Evolutionary conservation across 2,329 filamentous ascomycete species (phyloP).

Genomic region (Penicillium sp.): DNA sequence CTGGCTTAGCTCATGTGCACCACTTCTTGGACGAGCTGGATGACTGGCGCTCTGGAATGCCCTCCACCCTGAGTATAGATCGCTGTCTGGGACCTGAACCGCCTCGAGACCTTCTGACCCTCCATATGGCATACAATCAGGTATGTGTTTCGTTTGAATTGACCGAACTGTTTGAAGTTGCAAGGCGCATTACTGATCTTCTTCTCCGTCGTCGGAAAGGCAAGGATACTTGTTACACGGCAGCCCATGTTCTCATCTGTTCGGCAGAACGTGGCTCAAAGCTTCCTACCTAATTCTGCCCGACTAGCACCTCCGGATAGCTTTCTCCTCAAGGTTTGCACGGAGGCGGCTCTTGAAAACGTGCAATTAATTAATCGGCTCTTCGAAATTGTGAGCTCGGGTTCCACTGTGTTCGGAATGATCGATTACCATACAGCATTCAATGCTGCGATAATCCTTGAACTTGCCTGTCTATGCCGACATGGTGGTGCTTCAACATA

Average conservation of each 20-base stretch:
- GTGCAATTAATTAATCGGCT: neutral
- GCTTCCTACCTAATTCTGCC: neutral
- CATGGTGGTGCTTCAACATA: too few species aligned
- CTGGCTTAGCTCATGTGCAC: neutral
- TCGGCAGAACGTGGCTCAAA: neutral
- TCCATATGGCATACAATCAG: slow-evolving; percentile 3
- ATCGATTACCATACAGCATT: slow-evolving; percentile 1
- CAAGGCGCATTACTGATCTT: too few species aligned
- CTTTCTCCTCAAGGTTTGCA: too few species aligned
- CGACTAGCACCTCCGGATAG: too few species aligned
- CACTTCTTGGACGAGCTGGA: neutral
- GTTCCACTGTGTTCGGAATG: neutral
- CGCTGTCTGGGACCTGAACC: too few species aligned
- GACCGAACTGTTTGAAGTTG: too few species aligned
- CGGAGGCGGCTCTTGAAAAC: neutral
- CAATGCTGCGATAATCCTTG: slow-evolving; percentile 5
- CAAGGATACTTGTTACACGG: neutral
- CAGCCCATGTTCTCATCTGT: neutral
- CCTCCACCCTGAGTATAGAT: neutral
- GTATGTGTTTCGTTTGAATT: neutral
- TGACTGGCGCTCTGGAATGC: neutral
- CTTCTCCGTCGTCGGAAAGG: neutral
- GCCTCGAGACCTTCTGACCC: neutral
- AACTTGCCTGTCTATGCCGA: neutral
- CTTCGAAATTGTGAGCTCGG: neutral